Base-by-base conservation (phyloP, 768 basidiomycete genomes). In the Gloeopeniophorella convolvens region DNA sequence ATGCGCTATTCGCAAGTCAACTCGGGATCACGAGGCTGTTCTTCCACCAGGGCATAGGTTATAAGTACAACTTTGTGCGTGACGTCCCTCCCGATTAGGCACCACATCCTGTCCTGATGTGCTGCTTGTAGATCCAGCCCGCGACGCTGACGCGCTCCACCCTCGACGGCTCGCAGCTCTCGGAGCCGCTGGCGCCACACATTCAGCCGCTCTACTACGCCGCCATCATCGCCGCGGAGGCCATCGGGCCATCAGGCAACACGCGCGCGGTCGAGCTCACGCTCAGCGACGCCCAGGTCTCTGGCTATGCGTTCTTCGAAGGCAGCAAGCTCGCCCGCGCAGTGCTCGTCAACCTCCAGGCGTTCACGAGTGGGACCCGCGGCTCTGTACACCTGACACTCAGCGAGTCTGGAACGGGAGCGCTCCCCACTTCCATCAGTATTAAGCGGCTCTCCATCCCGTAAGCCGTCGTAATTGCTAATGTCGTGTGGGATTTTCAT, bases 41-140 rank as follows among this genome's bases (percentile, higher is more conserved):
- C 65, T 83, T 82, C 70, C 82, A 86, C 59, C 70, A 79, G 48
- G 83, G 83, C 13, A 68, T 85, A 45, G 83, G 83, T 1, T 85
- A 73, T 66, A 86, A 85, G 65, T 86, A 85, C 59, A 80, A 77
- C 59, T 67, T 84, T 45, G 83, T 80, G 48, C 41, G 15, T 35
- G 24, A 3, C 1, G 23, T 12, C 27, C 45, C 54, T 33, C 42
- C 32, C 23, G 6, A 16, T 46, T 31, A 23, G 24, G 12, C 12
- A 13, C 12, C 9, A 15, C 12, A 21, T 8, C 30, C 12, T 10
- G 8, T 24, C 18, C 12, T 23, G 28, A 24, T 11, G 42, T 26
- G 42, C 13, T 28, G 26, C 42, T 12, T 16, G 16, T 43, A 85
- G 84, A 73, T 87, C 41, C 84, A 86, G 63, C 85, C 84, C 4